Percentiles rank a stretch among this genome's conserved stretches.
Evolutionary conservation across 176 grass and related monocot species (phyloP).

Genomic region (Juncus effusus): DNA sequence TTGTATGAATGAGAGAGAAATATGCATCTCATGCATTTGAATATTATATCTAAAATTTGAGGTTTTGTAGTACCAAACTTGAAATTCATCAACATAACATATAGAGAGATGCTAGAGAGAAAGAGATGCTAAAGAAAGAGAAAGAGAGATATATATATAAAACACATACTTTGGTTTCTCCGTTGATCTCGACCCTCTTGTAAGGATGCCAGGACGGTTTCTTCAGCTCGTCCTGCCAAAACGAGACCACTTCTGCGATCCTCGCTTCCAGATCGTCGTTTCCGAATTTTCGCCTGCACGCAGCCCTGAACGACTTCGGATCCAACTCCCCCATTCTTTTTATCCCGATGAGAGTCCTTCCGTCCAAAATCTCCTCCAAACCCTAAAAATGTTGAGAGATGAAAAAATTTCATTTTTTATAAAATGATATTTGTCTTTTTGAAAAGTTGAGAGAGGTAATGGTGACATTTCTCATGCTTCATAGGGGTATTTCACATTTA

Average conservation of each 20-base stretch:
- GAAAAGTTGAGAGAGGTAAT: not conserved
- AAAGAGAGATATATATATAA: too few species aligned
- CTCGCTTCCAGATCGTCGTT: constrained; percentile 39
- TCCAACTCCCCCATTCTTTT: constrained; percentile 93
- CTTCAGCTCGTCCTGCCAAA: constrained; percentile 90
- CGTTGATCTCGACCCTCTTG: constrained; percentile 48
- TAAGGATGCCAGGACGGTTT: constrained; percentile 92
- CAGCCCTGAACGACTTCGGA: constrained; percentile 62
- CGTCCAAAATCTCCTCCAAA: constrained; percentile 60
- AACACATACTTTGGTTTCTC: constrained; percentile 44
- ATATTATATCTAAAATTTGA: too few species aligned
- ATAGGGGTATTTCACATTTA: too few species aligned
- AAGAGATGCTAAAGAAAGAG: too few species aligned
- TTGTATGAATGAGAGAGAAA: too few species aligned
- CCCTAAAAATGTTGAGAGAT: constrained; percentile 33
- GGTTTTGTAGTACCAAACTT: too few species aligned
- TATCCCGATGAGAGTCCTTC: constrained; percentile 55
- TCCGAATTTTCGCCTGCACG: constrained; percentile 48
- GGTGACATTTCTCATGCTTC: too few species aligned
- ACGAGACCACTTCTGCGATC: constrained; percentile 43
- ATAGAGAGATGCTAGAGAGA: too few species aligned
- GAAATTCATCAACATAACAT: too few species aligned
- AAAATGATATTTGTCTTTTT: constrained; percentile 12
- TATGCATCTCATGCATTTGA: too few species aligned
- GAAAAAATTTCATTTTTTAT: constrained; percentile 14